Percentiles rank a stretch among this genome's conserved stretches.
phyloP scores from a whole-genome alignment of 164 flowering plant species.

The Aristolochia californica region DNA sequence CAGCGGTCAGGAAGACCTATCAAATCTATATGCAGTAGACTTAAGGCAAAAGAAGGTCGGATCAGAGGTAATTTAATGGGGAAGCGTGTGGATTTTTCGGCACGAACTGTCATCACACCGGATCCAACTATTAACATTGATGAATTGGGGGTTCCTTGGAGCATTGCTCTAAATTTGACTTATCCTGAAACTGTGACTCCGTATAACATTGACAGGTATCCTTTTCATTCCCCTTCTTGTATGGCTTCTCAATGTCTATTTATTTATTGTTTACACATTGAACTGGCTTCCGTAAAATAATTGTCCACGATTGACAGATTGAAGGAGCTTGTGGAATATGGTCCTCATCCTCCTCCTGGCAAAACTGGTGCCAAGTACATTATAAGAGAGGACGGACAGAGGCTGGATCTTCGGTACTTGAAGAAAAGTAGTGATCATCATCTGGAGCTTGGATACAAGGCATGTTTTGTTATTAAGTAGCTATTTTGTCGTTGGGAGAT shows the following conservation, averaged over 20 bases:
- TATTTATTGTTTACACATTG: not conserved
- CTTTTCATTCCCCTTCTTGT: not conserved
- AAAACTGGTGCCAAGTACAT: slow-evolving; percentile 99
- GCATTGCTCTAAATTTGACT: slow-evolving; percentile 92
- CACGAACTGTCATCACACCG: slow-evolving; percentile 95
- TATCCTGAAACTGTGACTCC: slow-evolving; percentile 99
- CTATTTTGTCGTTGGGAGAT: not conserved
- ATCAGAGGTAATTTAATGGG: slow-evolving; percentile 99
- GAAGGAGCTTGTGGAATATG: slow-evolving; percentile 98
- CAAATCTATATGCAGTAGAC: slow-evolving; percentile 94
- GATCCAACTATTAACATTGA: slow-evolving; percentile 97
- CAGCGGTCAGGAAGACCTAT: slow-evolving; percentile 97
- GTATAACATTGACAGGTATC: slow-evolving; percentile 90
- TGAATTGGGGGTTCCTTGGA: slow-evolving; percentile 97
- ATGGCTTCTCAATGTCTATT: not conserved
- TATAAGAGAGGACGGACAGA: slow-evolving; percentile 94
- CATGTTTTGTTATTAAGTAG: not conserved
- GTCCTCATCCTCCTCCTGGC: slow-evolving; percentile 99
- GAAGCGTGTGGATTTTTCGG: slow-evolving; percentile 96
- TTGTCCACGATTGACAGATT: slow-evolving; percentile 33
- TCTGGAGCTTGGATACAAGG: slow-evolving; percentile 98
- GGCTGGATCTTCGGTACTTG: slow-evolving; percentile 96
- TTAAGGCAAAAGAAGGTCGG: slow-evolving; percentile 97
- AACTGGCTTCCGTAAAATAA: not conserved
- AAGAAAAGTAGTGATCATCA: slow-evolving; percentile 98